Evolutionary conservation across 1,284 basidiomycete species (phyloP), one percentile per base, ranked within the genome.

Genomic region (Microbotryum lychnidis-dioicae): DNA sequence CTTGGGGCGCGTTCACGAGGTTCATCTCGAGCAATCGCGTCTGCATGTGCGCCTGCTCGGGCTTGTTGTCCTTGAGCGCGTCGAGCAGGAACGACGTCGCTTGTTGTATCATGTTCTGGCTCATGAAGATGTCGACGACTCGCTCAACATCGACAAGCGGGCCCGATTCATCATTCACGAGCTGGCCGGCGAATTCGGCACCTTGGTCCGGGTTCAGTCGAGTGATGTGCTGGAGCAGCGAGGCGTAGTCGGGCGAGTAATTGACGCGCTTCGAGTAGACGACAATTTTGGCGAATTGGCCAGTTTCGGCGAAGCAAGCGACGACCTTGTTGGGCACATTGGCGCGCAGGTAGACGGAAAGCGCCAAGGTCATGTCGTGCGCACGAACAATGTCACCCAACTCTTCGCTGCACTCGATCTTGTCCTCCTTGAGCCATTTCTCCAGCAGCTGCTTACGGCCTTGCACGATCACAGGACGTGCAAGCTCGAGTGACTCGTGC

Each of bases 341-440:
- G 63, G 96, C 96, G 60, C 96, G 87, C 37, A 98, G 85, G 76
- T 99, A 99, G 63, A 99, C 93, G 68, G 92, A 96, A 57, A 99
- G 83, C n/a, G 96, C 96, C 61, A 99, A 83, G 7, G 91, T 97
- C 88, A 98, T 92, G 76, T 99, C 96, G 75, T 92, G 87, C 53
- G 87, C 78, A 56, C 96, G 87, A 60, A 97, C 96, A 67, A 98
- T 89, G 76, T 99, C 96, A 63, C 96, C 96, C 21, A 99, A 86
- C 77, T 99, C 94, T 77, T 98, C 96, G 73, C 87, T 91, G 80
- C 96, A 98, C 65, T 96, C 94, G 67, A 99, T 86, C 89, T 98
- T 99, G 80, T 97, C 97, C 81, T 98, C 96, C 79, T 99, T 99
- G 69, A 98, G 79, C 96, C 96, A 99, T 75, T 98, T 98, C 79